Evolutionary conservation across 2,329 filamentous ascomycete genomes (phyloP).

Genomic region (Pseudocercospora pini-densiflorae): DNA sequence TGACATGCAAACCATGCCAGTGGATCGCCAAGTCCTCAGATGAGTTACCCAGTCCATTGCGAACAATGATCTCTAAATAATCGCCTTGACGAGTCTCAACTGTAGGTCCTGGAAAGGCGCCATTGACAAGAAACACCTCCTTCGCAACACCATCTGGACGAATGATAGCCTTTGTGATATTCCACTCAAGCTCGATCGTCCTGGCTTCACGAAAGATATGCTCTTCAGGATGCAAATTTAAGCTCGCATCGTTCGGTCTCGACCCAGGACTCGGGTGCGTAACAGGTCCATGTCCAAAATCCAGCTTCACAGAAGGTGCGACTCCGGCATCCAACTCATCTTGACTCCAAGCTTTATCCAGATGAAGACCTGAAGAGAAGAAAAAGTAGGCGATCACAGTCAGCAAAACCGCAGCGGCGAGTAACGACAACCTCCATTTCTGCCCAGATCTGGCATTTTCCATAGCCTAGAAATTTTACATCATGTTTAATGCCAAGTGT

Average conservation of each 20-base stretch:
- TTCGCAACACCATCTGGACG: constrained; percentile 54
- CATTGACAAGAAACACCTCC: constrained; percentile 55
- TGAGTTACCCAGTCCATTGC: constrained; percentile 44
- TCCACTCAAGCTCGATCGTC: constrained; percentile 22
- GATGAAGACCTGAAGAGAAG: background rate
- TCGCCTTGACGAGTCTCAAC: constrained; percentile 55
- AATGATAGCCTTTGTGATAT: constrained; percentile 16
- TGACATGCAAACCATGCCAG: constrained; percentile 47
- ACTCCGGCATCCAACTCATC: background rate
- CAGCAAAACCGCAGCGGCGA: background rate
- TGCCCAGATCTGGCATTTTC: background rate
- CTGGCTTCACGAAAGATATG: constrained; percentile 19
- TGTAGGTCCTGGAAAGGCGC: constrained; percentile 55
- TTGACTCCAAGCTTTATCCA: background rate
- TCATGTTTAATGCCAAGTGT: background rate
- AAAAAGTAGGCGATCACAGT: background rate
- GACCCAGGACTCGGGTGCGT: background rate
- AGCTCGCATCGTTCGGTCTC: constrained; percentile 7
- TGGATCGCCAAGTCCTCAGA: constrained; percentile 45
- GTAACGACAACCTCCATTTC: constrained; percentile 3
- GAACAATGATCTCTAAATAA: constrained; percentile 47
- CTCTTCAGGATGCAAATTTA: constrained; percentile 23
- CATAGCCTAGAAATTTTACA: background rate
- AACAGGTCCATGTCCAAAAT: constrained; percentile 9
- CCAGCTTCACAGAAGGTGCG: background rate